Percentiles rank a stretch among this genome's conserved stretches.
Conservation (phyloP, 345 rosid genomes). For the Citrus glauca region DNA sequence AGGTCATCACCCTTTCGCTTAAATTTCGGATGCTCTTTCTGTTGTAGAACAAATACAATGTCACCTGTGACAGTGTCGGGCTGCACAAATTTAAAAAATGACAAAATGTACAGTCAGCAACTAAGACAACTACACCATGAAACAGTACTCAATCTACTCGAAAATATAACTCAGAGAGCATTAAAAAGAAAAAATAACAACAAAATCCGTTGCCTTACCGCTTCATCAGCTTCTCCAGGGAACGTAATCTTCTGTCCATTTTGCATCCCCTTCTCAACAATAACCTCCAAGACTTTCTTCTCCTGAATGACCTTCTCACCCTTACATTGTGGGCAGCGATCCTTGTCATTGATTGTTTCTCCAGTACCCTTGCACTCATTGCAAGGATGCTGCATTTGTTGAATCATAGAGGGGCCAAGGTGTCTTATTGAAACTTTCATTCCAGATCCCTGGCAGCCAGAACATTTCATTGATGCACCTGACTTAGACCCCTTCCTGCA, state of each 20-base stretch:
- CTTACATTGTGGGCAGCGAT: slow-evolving; percentile 70
- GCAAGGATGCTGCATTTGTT: slow-evolving; percentile 83
- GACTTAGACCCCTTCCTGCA: slow-evolving; percentile 75
- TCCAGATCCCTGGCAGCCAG: slow-evolving; percentile 73
- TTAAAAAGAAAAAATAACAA: background rate
- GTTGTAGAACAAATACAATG: slow-evolving; percentile 66
- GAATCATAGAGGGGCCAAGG: slow-evolving; percentile 71
- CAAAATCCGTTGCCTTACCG: slow-evolving; percentile 24
- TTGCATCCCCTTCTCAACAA: slow-evolving; percentile 78
- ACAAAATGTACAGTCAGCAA: background rate
- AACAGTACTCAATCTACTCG: background rate
- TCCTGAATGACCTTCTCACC: slow-evolving; percentile 70
- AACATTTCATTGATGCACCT: slow-evolving; percentile 63
- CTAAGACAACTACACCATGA: background rate
- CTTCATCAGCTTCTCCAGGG: slow-evolving; percentile 81
- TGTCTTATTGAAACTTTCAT: slow-evolving; percentile 74
- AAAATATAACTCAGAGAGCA: background rate
- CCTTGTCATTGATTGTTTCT: slow-evolving; percentile 62
- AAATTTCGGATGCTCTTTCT: slow-evolving; percentile 65
- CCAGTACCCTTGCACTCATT: slow-evolving; percentile 74
- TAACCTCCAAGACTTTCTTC: slow-evolving; percentile 67
- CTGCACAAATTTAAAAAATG: slow-evolving; percentile 27
- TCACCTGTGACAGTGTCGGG: slow-evolving; percentile 74
- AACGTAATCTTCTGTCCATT: slow-evolving; percentile 63
- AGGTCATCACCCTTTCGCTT: slow-evolving; percentile 76